These are phyloP conservation scores for Zygotorulaspora mrakii DNA, from an alignment of 1,139 yeast genomes.

Conservation along the genomic window DNA sequence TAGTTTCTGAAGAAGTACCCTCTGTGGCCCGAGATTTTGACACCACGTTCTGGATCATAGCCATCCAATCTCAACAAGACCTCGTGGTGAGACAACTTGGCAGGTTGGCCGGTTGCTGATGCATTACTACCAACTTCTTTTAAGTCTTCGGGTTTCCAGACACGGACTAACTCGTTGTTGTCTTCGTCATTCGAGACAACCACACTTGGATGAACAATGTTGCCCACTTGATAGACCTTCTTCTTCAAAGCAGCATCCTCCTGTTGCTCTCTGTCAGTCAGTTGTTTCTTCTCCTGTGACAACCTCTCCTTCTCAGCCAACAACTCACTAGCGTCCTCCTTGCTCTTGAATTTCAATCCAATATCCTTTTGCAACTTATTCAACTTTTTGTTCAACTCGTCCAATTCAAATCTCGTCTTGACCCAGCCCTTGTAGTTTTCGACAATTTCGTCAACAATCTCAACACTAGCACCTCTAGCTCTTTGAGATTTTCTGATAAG, in stretches of 20 bases:
- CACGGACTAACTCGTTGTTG: conserved; percentile 79
- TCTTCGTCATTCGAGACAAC: conserved; percentile 86
- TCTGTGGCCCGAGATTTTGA: conserved; percentile 95
- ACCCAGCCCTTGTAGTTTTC: conserved; percentile 91
- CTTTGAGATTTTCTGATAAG: conserved; percentile 79
- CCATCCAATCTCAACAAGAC: conserved; percentile 92
- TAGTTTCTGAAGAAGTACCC: conserved; percentile 93
- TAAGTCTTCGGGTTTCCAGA: conserved; percentile 74
- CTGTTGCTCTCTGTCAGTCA: conserved; percentile 65
- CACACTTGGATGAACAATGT: conserved; percentile 88
- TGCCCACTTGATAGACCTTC: conserved; percentile 89
- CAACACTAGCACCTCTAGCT: conserved; percentile 94
- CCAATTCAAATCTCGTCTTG: conserved; percentile 84
- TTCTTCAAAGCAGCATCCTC: conserved; percentile 70
- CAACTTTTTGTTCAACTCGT: conserved; percentile 79
- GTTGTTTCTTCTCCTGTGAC: conserved; percentile 62
- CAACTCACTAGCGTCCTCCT: conserved; percentile 87
- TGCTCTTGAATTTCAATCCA: conserved; percentile 86
- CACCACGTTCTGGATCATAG: conserved; percentile 98
- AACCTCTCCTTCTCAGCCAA: conserved; percentile 75
- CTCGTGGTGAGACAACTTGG: conserved; percentile 90
- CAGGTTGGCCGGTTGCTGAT: conserved; percentile 70
- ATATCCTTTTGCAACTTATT: conserved; percentile 89
- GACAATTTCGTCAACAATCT: conserved; percentile 91
- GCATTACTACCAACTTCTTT: conserved; percentile 59